Evolutionary conservation across 2,329 filamentous ascomycete genomes (phyloP), one percentile per base, ranked within the genome.

Genomic region (Epichloe gansuensis): DNA sequence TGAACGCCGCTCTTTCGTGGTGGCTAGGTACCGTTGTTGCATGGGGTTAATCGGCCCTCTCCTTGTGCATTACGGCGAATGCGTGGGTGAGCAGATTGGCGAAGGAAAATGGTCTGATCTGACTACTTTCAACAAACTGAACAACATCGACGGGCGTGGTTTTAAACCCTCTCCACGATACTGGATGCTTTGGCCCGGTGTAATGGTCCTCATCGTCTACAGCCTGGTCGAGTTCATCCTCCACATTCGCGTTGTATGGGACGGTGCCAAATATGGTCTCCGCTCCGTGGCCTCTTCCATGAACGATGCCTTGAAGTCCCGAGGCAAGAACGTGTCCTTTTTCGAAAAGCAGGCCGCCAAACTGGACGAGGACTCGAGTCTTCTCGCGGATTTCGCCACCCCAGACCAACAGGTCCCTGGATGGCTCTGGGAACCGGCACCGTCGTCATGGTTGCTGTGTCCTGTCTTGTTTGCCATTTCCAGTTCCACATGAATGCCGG

Each of bases 1-100:
- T 71, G 55, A 83, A 81, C 62, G 73, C 77, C 15, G 75, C 77
- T 25, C 60, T 79, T 52, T 82, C 79, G 9, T 80, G 80, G 72
- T 77, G 77, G 55, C 69, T 59, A 13, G 80, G 80, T 17, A 75
- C 74, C 15, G 68, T 82, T 48, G 62, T 78, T 31, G 77, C 78
- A 25, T 81, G 76, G 75, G 74, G 66, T 7, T 82, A 65, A 77
- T 79, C 50, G 73, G 70, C 5, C 70, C 69, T 46, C 58, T 73
- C 1, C 67, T 72, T 1, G 68, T 67, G 1, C 71, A 77, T 53
- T 78, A 76, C 3, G 78, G 77, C 48, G 77, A 65, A 31, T 73
- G 72, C 13, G 70, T 74, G 1, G 79, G 79, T 63, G 70, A 72
- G 39, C 54, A 53, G 11, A 37, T 50, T 5, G 58, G 57, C 0